phyloP scores from a whole-genome alignment of 495 filamentous ascomycete genomes.

The Aspergillus kassunensis region DNA sequence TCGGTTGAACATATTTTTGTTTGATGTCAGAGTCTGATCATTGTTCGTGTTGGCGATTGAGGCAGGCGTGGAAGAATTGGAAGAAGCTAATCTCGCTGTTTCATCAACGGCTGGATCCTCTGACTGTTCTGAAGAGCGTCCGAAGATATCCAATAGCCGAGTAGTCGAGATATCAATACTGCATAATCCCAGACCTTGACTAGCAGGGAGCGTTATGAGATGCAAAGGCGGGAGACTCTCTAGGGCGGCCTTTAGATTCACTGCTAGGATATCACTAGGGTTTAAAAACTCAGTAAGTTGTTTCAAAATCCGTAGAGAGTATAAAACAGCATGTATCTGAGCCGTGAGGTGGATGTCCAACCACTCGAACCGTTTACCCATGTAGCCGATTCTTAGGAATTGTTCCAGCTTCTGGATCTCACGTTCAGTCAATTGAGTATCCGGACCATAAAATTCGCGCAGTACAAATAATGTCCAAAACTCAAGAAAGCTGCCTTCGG shows the following conservation, averaged over 20 bases:
- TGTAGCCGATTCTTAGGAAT: slow-evolving; percentile 26
- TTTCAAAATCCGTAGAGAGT: slow-evolving; percentile 61
- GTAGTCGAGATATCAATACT: not conserved
- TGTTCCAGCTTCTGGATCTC: slow-evolving; percentile 15
- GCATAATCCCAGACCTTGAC: slow-evolving; percentile 19
- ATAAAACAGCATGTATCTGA: slow-evolving; percentile 58
- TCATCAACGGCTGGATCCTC: not conserved
- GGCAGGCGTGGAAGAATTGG: not conserved
- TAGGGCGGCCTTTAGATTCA: slow-evolving; percentile 14
- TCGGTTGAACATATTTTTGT: not conserved
- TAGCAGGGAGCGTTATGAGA: slow-evolving; percentile 27
- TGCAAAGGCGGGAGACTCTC: slow-evolving; percentile 28
- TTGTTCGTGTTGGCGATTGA: not conserved
- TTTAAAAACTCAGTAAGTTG: slow-evolving; percentile 45
- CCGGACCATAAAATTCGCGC: slow-evolving; percentile 24
- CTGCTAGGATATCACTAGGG: not conserved
- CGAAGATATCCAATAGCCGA: slow-evolving; percentile 14
- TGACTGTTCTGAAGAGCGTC: not conserved
- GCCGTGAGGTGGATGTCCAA: slow-evolving; percentile 59
- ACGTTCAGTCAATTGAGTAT: slow-evolving; percentile 7
- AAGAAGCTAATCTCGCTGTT: not conserved
- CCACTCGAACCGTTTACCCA: slow-evolving; percentile 43
- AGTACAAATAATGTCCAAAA: slow-evolving; percentile 40
- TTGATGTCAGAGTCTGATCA: not conserved
- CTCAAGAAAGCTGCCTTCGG: not conserved